Base-by-base conservation (phyloP, 352 stramenopile species). In the Pythium biforme region DNA sequence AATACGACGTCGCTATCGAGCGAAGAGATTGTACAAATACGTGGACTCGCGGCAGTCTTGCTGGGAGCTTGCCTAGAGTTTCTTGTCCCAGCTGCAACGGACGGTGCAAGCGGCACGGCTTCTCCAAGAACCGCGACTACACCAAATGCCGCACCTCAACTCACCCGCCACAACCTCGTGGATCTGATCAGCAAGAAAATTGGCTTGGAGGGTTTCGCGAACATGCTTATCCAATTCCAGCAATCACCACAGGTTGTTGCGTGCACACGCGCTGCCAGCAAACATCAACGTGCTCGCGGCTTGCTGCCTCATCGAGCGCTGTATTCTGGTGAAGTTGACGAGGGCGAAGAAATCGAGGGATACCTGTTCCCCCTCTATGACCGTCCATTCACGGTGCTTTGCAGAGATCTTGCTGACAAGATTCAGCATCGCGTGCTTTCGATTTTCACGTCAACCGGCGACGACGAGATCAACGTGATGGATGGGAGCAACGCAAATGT, bases 321-420 rank as follows among this genome's bases (percentile, higher is more conserved):
- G 6, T 83, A 77, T 47, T 55, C 52, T 2, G 19, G 27, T 45
- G 52, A 20, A 9, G 68, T 75, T 25, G 55, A 74, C 20, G 71
- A 54, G 1, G 49, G 67, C 15, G 43, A 59, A 14, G 55, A 66
- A 29, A 49, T 64, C n/a, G 64, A 72, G 3, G 75, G 72, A 20
- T 87, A 88, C 66, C 65, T 89, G 33, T 88, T 87, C 54, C 57
- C 80, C n/a, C 54, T 90, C 3, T 91, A 90, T 56, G 83, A 93
- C 27, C 81, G 84, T 49, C 43, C 64, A 0, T 93, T 91, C 43
- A 82, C 73, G 0, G 40, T 47, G 6, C 69, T 78, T 49, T 87
- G 79, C 62, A 69, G 72, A 5, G 66, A 85, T 26, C 73, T 87
- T 31, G 68, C 68, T 0, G 76, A 88, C 41, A 72, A 72, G 50